Base-by-base conservation (phyloP, 2,329 filamentous ascomycete genomes). In the Nigrospora sphaerica region DNA sequence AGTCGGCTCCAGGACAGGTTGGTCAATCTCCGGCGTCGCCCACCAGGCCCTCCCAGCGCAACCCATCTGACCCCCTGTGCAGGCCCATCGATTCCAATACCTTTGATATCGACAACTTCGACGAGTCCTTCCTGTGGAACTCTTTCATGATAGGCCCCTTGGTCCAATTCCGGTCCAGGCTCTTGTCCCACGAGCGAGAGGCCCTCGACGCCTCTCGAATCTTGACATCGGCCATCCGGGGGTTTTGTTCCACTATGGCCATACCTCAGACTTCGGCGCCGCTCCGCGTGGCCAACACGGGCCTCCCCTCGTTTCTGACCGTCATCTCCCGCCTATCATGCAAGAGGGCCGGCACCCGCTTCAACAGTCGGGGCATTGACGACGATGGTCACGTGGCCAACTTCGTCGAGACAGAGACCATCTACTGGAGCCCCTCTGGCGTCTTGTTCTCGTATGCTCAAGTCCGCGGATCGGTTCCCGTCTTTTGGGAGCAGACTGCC, bases 371-470 rank as follows among this genome's bases (percentile, higher is more conserved):
- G 55, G 93, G 93, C 35, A 95, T 98, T 53, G 93, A 98, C 60
- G 93, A 98, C 62, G 90, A 97, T 60, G 93, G 93, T 13, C 89
- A 97, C 57, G 93, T 97, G 28, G 91, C 93, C 50, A 98, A 98
- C 65, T 98, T 95, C 66, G 93, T 97, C n/a, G 93, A 98, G 66
- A 93, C 90, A 0, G 93, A 98, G 67, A 95, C 90, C 0, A 82
- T 92, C 36, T 91, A 95, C 60, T 95, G 88, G 85, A 85, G 85
- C 55, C 86, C 87, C 1, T 80, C 81, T 1, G 80, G 81, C 4
- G 70, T 89, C 7, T 81, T 89, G 46, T 97, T 97, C 62, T 97
- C 93, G 0, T 98, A 96, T 64, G 88, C 85, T 2, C 93, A 98
- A 66, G 81, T 95, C 23, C 81, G 93, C 57, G 93, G 93, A 34